Base-by-base conservation (phyloP, 805 yeast species). In the Cyberlindnera samutprakarnensis region DNA sequence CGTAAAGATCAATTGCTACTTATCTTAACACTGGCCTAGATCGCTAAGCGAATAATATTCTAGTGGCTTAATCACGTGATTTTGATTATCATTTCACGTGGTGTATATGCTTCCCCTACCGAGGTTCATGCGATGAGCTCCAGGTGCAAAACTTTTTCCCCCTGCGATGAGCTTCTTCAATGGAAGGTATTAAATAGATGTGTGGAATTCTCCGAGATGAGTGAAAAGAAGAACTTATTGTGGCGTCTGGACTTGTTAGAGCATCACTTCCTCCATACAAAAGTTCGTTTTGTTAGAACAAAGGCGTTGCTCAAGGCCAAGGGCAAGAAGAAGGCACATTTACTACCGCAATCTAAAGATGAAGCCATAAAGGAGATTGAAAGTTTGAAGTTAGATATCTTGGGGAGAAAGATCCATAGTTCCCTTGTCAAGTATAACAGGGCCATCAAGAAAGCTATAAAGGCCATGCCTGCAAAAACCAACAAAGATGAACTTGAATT, bases 191-290 rank as follows among this genome's bases (percentile, higher is more conserved):
- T 5, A 7, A n/a, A n/a, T n/a, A n/a, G n/a, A n/a, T n/a, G n/a
- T n/a, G n/a, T n/a, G n/a, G n/a, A n/a, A n/a, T n/a, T n/a, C n/a
- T n/a, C 19, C 37, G 51, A 47, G 34, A 39, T 42, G 42, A 7
- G 32, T 4, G 42, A 64, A 14, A 41, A 41, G 31, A 35, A 64
- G 32, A 68, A 65, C 37, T 52, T 54, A 22, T 40, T 66, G 27
- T 72, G 78, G 73, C 68, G 67, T 43, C 54, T 77, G 27, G 84
- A 77, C 45, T 50, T 75, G 17, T 53, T 77, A 23, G 81, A 77
- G 43, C 60, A 63, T 23, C 66, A 68, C 44, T 72, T 60, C 53
- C 48, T 62, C 19, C 47, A 57, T 6, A 43, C 57, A 17, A 46
- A 54, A 14, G 70, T 78, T 1, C 56, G 82, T 36, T 73, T 61